Evolutionary conservation across 2,329 filamentous ascomycete species (phyloP), one percentile per base, ranked within the genome.

Genomic region (Fusarium sp.): DNA sequence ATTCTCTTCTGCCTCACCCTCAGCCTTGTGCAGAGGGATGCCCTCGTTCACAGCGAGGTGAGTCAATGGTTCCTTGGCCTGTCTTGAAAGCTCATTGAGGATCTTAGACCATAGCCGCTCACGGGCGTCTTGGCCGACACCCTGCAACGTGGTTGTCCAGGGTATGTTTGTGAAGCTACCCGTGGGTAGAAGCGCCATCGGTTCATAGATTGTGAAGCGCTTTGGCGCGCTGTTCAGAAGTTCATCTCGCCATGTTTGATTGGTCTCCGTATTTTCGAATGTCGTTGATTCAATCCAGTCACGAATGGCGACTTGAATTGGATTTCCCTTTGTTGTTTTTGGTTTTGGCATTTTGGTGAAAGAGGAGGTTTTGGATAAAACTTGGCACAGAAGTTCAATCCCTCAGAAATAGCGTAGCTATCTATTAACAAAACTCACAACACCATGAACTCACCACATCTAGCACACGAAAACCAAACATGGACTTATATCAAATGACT

Each of bases 11-110:
- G 24, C 55, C 5, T 80, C 69, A 8, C 70, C 70, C 4, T 71
- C 75, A 1, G 72, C 70, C 20, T 79, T 78, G 8, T 83, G 83
- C 3, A 87, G 80, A 0, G 90, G 90, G 57, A 92, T 92, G 0
- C 89, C 89, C 69, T 90, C 87, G 75, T 91, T 92, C 49, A 89
- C 81, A 10, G 90, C 90, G 2, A 92, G 82, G 63, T 91, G 88
- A 0, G 89, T 91, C 49, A 91, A 77, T 0, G 61, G 70, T 2
- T 81, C 79, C 20, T 83, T 83, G 9, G 80, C 83, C n/a, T 82
- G 80, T 33, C 71, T 80, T 0, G 85, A 85, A 8, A 92, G 82
- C 14, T 82, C 80, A 0, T 77, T 64, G 6, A 92, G 79, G n/a
- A 91, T 85, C 6, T 76, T 71, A 0, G 51, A 67, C 88, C 89